Evolutionary conservation across 225 moss, liverwort and hornwort genomes (phyloP), one percentile per base, ranked within the genome.

Genomic region (Polytrichum formosum): DNA sequence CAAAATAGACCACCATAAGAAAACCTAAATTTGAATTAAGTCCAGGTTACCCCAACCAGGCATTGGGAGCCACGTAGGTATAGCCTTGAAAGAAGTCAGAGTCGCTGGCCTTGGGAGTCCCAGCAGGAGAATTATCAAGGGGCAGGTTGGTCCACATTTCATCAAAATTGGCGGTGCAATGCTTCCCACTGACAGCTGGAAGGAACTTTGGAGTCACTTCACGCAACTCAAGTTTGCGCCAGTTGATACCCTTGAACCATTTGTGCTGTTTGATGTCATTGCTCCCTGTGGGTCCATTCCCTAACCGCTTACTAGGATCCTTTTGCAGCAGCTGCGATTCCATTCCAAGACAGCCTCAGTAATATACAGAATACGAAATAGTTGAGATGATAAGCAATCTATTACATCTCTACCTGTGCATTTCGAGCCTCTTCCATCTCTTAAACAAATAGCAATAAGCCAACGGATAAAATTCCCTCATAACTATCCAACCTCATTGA

Each of bases 111-210:
- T 94, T 94, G 0, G 98, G 98, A 64, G 98, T 98, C 3, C 90
- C 90, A 27, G 94, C 94, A 56, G 98, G 94, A 64, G 98, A 98
- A 76, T 98, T 94, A 46, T 90, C 79, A 5, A 79, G 81, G 9
- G 98, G 94, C 77, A 94, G 59, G 31, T 81, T 94, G 64, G 98
- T 98, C 94, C 94, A 98, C 81, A 94, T 94, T 65, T 98, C 97
- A 72, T 98, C 98, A 62, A 98, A 98, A 70, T 98, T 98, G 1
- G 98, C 98, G 27, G 90, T 98, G 65, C 98, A 98, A 18, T 84
- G 79, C 68, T 88, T 91, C 79, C 98, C 98, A 59, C 88, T 89
- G 5, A 98, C 98, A 60, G 81, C 81, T 6, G 98, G 98, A 56
- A 87, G 85, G 71, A 98, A 98, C 72, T 93, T 92, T 2, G 98